phyloP scores from a whole-genome alignment of 2,329 filamentous ascomycete genomes.

The Aulographum hederae region DNA sequence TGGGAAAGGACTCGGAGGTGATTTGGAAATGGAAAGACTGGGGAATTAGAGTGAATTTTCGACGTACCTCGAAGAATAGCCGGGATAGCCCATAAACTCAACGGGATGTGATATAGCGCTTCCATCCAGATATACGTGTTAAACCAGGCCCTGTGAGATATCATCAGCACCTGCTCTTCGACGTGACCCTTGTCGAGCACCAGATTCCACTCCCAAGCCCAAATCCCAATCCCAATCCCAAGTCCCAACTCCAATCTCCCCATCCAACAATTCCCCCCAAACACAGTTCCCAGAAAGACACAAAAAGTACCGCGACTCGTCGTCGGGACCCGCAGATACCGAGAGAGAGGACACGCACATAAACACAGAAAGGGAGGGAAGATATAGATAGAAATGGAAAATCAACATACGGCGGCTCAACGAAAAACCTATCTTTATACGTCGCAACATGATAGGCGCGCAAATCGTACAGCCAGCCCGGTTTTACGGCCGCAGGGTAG shows the following conservation, averaged over 20 bases:
- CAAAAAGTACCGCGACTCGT: too few species aligned
- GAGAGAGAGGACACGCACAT: too few species aligned
- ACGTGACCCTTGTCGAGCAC: not conserved
- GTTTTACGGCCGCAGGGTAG: slow-evolving; percentile 34
- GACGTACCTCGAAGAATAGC: slow-evolving; percentile 32
- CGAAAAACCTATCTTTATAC: slow-evolving; percentile 47
- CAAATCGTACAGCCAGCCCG: slow-evolving; percentile 28
- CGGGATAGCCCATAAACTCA: slow-evolving; percentile 41
- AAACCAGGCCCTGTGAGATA: slow-evolving; percentile 35
- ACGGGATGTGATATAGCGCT: slow-evolving; percentile 39
- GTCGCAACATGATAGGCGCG: slow-evolving; percentile 39
- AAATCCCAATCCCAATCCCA: too few species aligned
- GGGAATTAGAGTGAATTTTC: too few species aligned
- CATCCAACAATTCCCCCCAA: too few species aligned
- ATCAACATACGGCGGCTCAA: slow-evolving; percentile 26
- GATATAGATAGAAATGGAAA: too few species aligned
- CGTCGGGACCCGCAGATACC: too few species aligned
- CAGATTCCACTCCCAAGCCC: too few species aligned
- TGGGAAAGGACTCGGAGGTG: not conserved
- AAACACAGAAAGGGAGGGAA: too few species aligned
- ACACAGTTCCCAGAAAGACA: too few species aligned
- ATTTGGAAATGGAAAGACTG: too few species aligned
- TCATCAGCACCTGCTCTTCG: not conserved
- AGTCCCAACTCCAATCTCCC: not conserved
- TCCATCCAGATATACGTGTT: slow-evolving; percentile 38